Evolutionary conservation across 192 early-diverging fungal genomes (phyloP), one percentile per base, ranked within the genome.

Genomic region (Dissophora ornata): DNA sequence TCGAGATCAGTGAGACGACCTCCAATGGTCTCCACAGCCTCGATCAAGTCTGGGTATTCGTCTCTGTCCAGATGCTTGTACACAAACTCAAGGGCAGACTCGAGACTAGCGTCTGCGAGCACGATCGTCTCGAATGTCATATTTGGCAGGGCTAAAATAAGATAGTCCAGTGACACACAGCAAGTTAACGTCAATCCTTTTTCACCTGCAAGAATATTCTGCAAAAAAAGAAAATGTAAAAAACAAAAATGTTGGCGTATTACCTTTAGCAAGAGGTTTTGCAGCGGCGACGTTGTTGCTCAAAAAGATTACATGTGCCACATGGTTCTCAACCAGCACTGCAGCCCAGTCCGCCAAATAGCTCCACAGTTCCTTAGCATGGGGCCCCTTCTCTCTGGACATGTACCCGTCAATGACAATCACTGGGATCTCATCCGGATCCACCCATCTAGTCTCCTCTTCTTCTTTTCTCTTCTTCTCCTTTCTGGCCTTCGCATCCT

Each of bases 1-100:
- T 96, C 90, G 36, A 99, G 75, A 80, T 99, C 96, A 48, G 91
- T 93, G 16, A 97, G 79, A 19, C 98, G 88, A 19, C 98, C 98
- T 32, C 97, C 98, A 5, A 99, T 81, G 0, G 86, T 86, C 28
- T 82, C 65, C 10, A 97, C 89, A 8, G 85, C 81, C 28, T 57
- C 41, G 32, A 73, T 60, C 38, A 88, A 33, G 36, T 80, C 70
- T 15, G 82, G 73, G 29, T 69, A 79, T 18, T 81, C 71, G 9
- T 69, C 64, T 18, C 63, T 51, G 57, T 79, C 80, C 25, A 90
- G 42, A 44, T 85, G 82, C 32, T 69, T 82, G 16, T 78, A 77
- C 0, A 94, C 85, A 78, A 88, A 90, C 15, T 74, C 78, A 15
- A 91, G 64, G 1, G 94, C 83, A 16, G 79, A 68, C 47, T 91